Conservation (phyloP, 768 basidiomycete genomes). For the Mycena vitilis region DNA sequence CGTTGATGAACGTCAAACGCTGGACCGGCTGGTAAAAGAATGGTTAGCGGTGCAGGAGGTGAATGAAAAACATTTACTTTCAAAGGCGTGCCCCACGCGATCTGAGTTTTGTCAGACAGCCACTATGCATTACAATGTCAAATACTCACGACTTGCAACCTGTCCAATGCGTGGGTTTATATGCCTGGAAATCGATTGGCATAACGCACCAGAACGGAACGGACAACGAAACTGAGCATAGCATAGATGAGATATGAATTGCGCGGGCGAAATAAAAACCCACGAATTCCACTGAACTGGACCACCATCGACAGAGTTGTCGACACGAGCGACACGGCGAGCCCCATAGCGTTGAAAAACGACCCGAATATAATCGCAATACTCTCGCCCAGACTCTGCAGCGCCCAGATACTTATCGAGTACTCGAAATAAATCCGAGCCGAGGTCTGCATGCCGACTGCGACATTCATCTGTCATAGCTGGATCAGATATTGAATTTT, state of each 20-base stretch:
- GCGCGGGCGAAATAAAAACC: neutral
- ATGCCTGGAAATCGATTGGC: no score
- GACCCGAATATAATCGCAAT: slow-evolving; percentile 34
- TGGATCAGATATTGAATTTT: neutral
- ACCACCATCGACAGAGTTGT: slow-evolving; percentile 29
- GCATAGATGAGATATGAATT: neutral
- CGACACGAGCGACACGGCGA: slow-evolving; percentile 36
- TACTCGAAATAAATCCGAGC: slow-evolving; percentile 36
- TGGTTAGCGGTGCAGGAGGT: neutral
- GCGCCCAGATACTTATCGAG: slow-evolving; percentile 28
- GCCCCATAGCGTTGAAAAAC: slow-evolving; percentile 33
- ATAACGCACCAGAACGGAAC: slow-evolving; percentile 29
- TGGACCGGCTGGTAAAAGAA: slow-evolving; percentile 8
- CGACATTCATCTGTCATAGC: slow-evolving; percentile 34
- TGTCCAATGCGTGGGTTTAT: neutral
- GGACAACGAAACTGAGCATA: slow-evolving; percentile 25
- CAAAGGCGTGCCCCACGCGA: slow-evolving; percentile 36
- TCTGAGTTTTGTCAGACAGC: slow-evolving; percentile 3
- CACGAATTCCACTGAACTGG: slow-evolving; percentile 35
- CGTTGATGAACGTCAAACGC: slow-evolving; percentile 36
- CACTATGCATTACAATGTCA: neutral
- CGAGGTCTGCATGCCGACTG: slow-evolving; percentile 37
- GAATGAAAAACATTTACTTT: slow-evolving; percentile 12
- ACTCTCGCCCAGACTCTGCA: slow-evolving; percentile 33
- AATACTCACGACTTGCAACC: slow-evolving; percentile 30